Evolutionary conservation across 371 early-diverging fungal genomes (phyloP), one percentile per base, ranked within the genome.

Genomic region (Mortierella sp.): DNA sequence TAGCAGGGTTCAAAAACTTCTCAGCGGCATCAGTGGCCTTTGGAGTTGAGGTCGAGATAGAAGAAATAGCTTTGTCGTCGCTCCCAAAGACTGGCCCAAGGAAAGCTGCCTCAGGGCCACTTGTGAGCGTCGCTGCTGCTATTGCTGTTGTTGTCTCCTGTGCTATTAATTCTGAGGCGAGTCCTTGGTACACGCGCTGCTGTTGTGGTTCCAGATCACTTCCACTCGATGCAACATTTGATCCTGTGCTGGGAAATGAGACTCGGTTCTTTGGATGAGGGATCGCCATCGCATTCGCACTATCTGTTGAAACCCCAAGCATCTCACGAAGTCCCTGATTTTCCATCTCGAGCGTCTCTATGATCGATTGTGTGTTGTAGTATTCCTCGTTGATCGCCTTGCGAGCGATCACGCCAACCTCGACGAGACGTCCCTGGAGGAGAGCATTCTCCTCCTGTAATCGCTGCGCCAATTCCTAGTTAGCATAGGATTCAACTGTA

Each of bases 181-280:
- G 31, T 39, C 24, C 24, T n/a, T 32, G 46, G 47, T 51, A 42
- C 50, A 37, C 49, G 34, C 39, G 26, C 34, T 44, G 50, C 19
- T 4, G 26, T 31, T 42, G 58, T 14, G 39, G 64, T 49, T 63
- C 64, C 23, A 47, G 54, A 31, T 72, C 72, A 24, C 72, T 65
- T 6, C 66, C 72, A 34, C 72, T 72, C 0, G 75, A 75, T n/a
- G 69, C 64, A 14, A 59, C 30, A 50, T 75, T 68, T 0, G 75
- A 75, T 26, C 64, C 61, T n/a, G 72, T 72, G 39, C 72, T 72
- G 6, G 72, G 72, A n/a, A 72, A 72, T 21, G 72, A 72, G 23
- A 72, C 72, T 15, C 72, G 37, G 50, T 72, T 65, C 0, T 52
- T 66, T 30, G 72, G 37, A 49, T 60, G 46, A 26, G 54, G 42